phyloP scores from a whole-genome alignment of 495 filamentous ascomycete genomes.

The Amphirosellinia nigrospora region DNA sequence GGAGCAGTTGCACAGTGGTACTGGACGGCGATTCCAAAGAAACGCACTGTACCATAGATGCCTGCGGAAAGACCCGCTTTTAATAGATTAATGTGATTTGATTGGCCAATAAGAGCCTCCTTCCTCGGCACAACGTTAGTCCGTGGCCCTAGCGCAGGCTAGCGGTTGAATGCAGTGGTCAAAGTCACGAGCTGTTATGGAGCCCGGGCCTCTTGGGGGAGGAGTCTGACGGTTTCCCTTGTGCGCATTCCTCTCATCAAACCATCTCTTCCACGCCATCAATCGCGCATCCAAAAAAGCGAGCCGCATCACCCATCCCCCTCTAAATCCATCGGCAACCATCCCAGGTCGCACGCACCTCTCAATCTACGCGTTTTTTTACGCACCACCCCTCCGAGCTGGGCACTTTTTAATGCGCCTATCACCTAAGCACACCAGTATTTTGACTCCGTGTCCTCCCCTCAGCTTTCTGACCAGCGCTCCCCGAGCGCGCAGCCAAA shows the following conservation, averaged over 20 bases:
- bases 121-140: slow-evolving; percentile 20
- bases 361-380: slow-evolving; percentile 50
- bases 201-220: slow-evolving; percentile 26
- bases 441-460: slow-evolving; percentile 27
- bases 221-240: slow-evolving; percentile 36
- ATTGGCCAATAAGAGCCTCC: slow-evolving; percentile 13
- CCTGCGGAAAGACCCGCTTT: slow-evolving; percentile 1
- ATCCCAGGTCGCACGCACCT: slow-evolving; percentile 53
- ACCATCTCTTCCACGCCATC: slow-evolving; percentile 51
- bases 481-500: slow-evolving; percentile 38
- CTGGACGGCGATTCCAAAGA: not conserved
- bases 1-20: not conserved
- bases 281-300: slow-evolving; percentile 60
- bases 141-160: slow-evolving; percentile 22
- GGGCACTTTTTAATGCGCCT: slow-evolving; percentile 31
- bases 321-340: slow-evolving; percentile 57
- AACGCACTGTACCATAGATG: not conserved
- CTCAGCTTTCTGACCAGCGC: slow-evolving; percentile 17
- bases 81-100: not conserved
- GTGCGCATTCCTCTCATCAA: slow-evolving; percentile 61
- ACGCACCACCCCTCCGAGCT: slow-evolving; percentile 35
- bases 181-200: slow-evolving; percentile 27
- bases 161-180: slow-evolving; percentile 20
- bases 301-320: slow-evolving; percentile 55
- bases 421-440: slow-evolving; percentile 15